Percentiles rank a stretch among this genome's conserved stretches.
Conservation (phyloP, 2,329 filamentous ascomycete genomes). For the Trematosphaeria pertusa region DNA sequence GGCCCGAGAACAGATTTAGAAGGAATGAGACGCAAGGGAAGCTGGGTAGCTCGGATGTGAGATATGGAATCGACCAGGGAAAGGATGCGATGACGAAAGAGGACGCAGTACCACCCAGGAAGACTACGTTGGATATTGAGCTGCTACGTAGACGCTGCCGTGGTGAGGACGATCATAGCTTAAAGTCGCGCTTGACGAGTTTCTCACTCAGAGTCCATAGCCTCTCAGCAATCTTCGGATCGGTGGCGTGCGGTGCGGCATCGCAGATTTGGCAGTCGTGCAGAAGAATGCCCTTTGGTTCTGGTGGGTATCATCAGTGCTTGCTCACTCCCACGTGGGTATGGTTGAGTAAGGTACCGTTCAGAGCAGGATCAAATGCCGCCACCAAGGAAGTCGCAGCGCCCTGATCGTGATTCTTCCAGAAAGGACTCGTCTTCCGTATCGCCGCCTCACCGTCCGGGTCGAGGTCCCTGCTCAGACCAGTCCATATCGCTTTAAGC, state of each 20-base stretch:
- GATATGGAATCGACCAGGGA: too few relatives aligned
- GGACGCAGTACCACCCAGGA: too few relatives aligned
- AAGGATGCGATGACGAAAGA: too few relatives aligned
- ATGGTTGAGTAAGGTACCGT: too few relatives aligned
- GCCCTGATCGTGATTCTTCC: constrained; percentile 44
- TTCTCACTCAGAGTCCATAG: constrained; percentile 42
- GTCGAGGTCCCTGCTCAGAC: constrained; percentile 33
- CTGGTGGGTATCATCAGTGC: constrained; percentile 15
- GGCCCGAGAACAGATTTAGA: too few relatives aligned
- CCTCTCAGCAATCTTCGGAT: constrained; percentile 31
- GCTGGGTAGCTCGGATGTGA: too few relatives aligned
- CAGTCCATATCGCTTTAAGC: constrained; percentile 38
- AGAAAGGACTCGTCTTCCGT: constrained; percentile 33
- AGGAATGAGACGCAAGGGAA: too few relatives aligned
- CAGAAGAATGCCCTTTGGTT: constrained; percentile 30
- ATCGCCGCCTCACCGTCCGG: constrained; percentile 35
- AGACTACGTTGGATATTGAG: too few relatives aligned
- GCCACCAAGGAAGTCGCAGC: constrained; percentile 39
- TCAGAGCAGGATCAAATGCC: constrained; percentile 38
- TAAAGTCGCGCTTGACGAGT: constrained; percentile 31
- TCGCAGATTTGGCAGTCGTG: constrained; percentile 37
- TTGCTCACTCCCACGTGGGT: too few relatives aligned
- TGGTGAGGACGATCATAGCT: too few relatives aligned
- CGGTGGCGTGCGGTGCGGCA: constrained; percentile 33
- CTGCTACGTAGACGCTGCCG: too few relatives aligned